Base-by-base conservation (phyloP, 495 filamentous ascomycete species). In the Xylaria castorea region DNA sequence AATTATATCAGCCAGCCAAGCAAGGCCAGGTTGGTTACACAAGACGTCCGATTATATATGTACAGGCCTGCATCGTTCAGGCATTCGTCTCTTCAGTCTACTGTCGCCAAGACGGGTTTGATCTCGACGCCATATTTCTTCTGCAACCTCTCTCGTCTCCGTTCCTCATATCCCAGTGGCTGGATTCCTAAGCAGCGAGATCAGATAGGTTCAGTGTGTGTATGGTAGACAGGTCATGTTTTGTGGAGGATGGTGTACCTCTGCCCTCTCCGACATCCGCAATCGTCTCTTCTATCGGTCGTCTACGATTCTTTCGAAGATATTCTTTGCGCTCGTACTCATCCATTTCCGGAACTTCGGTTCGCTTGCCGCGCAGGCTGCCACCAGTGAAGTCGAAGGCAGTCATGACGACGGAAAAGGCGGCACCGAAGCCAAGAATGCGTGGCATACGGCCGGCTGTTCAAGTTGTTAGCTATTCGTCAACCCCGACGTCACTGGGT, bases 41-140 rank as follows among this genome's bases (percentile, higher is more conserved):
- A 74, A 78, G 76, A 77, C 74, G 71, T 80, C 65, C 73, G 69
- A 78, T 81, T 81, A 63, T 77, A 66, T 77, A 79, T 78, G 74
- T 81, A 79, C 77, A 78, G 62, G 58, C 32, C 55, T 75, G 25
- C 32, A 62, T 74, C 68, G 53, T 25, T 55, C 42, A 55, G 42
- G 51, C 48, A 51, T 63, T 42, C 38, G 40, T 64, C 55, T 60
- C 32, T 73, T 69, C 64, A 76, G 12, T 77, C 55, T 46, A 46
- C 67, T 25, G 68, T 66, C 70, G 84, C 82, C 25, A 78, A 83
- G 58, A 86, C 85, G n/a, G 86, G 81, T 48, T 85, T 82, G 73
- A 98, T 89, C 66, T 97, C 94, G 73, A 97, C 89, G 69, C 95
- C 95, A 77, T 97, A 98, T 74, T 90, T 92, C 84, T 95, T 89